Base-by-base conservation (phyloP, 1,284 basidiomycete species). In the Golubevia sp. region DNA sequence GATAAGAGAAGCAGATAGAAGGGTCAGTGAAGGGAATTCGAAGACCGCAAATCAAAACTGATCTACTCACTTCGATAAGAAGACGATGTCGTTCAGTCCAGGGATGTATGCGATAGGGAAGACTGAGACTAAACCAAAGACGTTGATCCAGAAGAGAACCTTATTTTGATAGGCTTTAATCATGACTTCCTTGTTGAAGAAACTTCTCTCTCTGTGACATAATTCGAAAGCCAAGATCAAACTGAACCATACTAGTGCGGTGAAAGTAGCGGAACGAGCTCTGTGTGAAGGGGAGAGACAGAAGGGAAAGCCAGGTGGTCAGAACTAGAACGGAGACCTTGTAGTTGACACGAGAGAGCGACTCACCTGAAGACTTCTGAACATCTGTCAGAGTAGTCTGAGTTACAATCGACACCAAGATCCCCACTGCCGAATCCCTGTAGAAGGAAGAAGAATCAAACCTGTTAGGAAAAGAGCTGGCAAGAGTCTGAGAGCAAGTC, bases 41-140 rank as follows among this genome's bases (percentile, higher is more conserved):
- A n/a, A n/a, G n/a, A n/a, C n/a, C n/a, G n/a, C n/a, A n/a, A n/a
- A n/a, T n/a, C n/a, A n/a, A n/a, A n/a, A n/a, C n/a, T n/a, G n/a
- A n/a, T n/a, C n/a, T n/a, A n/a, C n/a, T n/a, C n/a, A n/a, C n/a
- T n/a, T n/a, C n/a, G n/a, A n/a, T n/a, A n/a, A 67, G 67, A 84
- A 84, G 50, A 84, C 83, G 11, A 78, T 61, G 48, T 75, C 63
- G 68, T 84, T 84, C 53, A 84, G 67, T 4, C 76, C 82, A 0
- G 82, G 74, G n/a, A 88, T 86, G 69, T 88, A 89, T 52, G 89
- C 82, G 53, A 87, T 84, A 70, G 84, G 85, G 63, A 88, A 87
- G 23, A 88, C 86, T 60, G 84, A 85, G 55, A 86, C 71, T 81
- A 88, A 86, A 4, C 88, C 87, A 56, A 70, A 55, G 11, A 79